Base-by-base conservation (phyloP, 176 grass and related monocot species). In the Bonia amplexicaulis region DNA sequence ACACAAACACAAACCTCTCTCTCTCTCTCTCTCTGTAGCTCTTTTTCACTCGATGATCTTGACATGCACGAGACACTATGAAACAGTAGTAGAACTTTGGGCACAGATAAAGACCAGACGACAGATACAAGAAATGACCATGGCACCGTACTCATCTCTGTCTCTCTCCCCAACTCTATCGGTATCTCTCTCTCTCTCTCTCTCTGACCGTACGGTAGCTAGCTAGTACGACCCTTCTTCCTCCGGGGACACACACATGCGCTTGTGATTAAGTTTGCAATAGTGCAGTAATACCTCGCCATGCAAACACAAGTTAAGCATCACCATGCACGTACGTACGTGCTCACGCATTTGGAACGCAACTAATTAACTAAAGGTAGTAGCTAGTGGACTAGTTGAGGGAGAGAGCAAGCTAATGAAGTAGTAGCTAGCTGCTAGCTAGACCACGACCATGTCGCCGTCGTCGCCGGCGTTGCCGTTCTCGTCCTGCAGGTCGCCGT, bases 51-150 rank as follows among this genome's bases (percentile, higher is more conserved):
- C n/a, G 59, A 62, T 29, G 60, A 62, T 71, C 87, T 84, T 72
- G 81, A 61, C 62, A 87, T 76, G 92, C 92, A 83, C 89, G 41
- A 85, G 81, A 94, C 92, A 92, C 92, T 2, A 91, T 35, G 68
- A 82, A 87, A 92, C 85, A 90, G 87, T 69, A 68, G 61, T 78
- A 89, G 78, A 87, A 45, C 89, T 88, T 92, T 92, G 82, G 75
- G 41, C 80, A 42, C 88, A 85, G 87, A 85, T 90, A 85, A 87
- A 93, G 91, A 82, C 84, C 67, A 90, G 27, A 88, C 86, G 65
- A 86, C 83, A 77, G 70, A 57, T 85, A 91, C 78, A 85, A 78
- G 77, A 82, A 86, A 78, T 79, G 81, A 89, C 78, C 77, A 89
- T 77, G 65, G 74, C 74, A 79, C 58, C 59, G 53, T 70, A 71